Base-by-base conservation (phyloP, 306 rosid genomes). In the Sindora glabra region DNA sequence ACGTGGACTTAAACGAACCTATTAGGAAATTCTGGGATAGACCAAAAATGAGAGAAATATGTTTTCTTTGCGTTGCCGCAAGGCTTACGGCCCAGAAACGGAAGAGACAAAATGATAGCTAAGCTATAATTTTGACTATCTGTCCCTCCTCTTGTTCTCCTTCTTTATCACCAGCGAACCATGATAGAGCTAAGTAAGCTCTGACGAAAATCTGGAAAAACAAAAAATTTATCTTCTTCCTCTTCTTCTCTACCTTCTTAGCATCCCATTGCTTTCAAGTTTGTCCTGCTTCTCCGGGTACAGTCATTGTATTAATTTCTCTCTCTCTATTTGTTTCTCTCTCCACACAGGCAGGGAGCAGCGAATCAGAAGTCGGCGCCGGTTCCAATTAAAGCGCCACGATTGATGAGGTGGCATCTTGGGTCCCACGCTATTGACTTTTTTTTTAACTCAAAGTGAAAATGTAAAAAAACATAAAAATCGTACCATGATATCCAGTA, bases 331-430 rank as follows among this genome's bases (percentile, higher is more conserved):
- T 15, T 46, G 16, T 14, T 12, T 39, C 4, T 3, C 4, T 3
- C 22, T 26, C 50, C 64, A 18, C 3, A 11, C n/a, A 29, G 54
- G 46, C 50, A n/a, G 24, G 52, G 16, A 14, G 21, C 16, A 12
- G 3, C 36, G 42, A 19, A 9, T n/a, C 6, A 14, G 24, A 58
- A 38, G 21, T 18, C 67, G 48, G 73, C 74, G 77, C 78, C 71
- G 59, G 16, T 18, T 54, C 5, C n/a, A 60, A 48, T 61, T 38
- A 74, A 70, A 70, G 72, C 72, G 10, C 33, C 17, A 14, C 19
- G n/a, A 16, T 1, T 33, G 21, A 19, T 29, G 68, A 70, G 47
- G 65, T 76, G 70, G 23, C 45, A 12, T 32, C 32, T 0, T 46
- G 56, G 55, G 45, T 30, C 67, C 67, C 44, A 3, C 3, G 3